A percentile compares a stretch with the other conserved stretches of the same genome.
Evolutionary conservation across 2,329 filamentous ascomycete genomes (phyloP).

Genomic region (Paramyrothecium sp.): DNA sequence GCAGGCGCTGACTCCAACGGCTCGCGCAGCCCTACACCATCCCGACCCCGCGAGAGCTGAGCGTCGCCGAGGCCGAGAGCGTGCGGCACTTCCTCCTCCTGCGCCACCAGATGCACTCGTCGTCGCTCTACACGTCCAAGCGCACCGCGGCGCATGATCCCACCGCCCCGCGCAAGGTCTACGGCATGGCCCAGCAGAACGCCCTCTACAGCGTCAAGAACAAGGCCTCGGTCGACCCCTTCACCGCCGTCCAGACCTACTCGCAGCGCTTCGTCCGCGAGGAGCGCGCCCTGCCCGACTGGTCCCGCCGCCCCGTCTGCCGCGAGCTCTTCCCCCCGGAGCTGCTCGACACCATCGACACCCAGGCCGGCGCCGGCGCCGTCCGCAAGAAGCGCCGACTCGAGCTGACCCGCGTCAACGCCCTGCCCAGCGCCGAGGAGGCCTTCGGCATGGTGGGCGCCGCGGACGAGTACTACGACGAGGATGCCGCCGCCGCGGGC

Average conservation of each 20-base stretch:
- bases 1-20: constrained; percentile 5
- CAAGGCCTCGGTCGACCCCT: constrained; percentile 56
- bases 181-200: constrained; percentile 60
- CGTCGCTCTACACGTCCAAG: constrained; percentile 56
- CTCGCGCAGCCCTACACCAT: constrained; percentile 46
- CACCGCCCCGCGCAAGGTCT: constrained; percentile 38
- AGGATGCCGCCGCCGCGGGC: constrained; percentile 45
- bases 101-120: constrained; percentile 54
- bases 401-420: constrained; percentile 44
- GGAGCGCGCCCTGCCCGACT: constrained; percentile 53
- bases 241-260: constrained; percentile 58
- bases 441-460: constrained; percentile 39
- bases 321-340: constrained; percentile 55
- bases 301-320: constrained; percentile 48
- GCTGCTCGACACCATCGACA: constrained; percentile 54
- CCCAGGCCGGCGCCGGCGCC: constrained; percentile 29
- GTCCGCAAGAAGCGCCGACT: constrained; percentile 42
- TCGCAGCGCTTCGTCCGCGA: constrained; percentile 52
- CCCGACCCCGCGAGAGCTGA: constrained; percentile 42
- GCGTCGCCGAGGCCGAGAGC: constrained; percentile 41
- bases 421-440: constrained; percentile 49
- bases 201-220: constrained; percentile 53
- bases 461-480: constrained; percentile 26
- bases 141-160: constrained; percentile 41
- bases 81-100: constrained; percentile 54